A percentile compares a stretch with the other conserved stretches of the same genome.
These are phyloP conservation scores for Xylariaceae sp. DNA, from an alignment of 2,329 filamentous ascomycete genomes.

Conservation along the genomic window DNA sequence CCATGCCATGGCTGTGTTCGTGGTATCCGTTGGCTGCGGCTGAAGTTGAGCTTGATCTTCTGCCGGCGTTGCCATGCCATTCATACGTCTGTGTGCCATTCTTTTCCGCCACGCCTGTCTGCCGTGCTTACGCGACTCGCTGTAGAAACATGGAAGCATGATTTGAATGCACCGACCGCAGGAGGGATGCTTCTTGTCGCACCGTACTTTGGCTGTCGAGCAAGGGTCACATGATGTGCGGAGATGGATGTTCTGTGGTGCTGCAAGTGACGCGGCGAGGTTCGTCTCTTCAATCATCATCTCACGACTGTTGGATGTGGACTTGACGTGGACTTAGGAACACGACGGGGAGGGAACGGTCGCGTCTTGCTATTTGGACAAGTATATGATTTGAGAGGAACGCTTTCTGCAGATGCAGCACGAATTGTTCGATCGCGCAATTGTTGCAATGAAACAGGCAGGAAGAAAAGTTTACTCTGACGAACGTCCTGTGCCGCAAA, in stretches of 20 bases:
- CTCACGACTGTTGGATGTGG: too few species aligned
- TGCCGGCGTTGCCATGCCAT: neutral
- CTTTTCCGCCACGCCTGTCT: conserved; percentile 7
- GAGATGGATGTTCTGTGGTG: conserved; percentile 2
- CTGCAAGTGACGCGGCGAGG: too few species aligned
- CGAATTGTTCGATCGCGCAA: too few species aligned
- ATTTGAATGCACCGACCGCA: conserved; percentile 11
- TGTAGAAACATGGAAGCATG: conserved; percentile 11
- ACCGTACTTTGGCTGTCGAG: conserved; percentile 13
- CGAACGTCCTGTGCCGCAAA: too few species aligned
- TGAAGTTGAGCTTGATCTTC: neutral
- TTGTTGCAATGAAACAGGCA: too few species aligned
- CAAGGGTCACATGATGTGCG: conserved; percentile 13
- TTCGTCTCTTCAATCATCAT: too few species aligned
- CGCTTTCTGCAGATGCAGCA: too few species aligned
- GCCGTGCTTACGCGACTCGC: conserved; percentile 11
- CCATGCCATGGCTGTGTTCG: neutral
- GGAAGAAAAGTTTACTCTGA: too few species aligned
- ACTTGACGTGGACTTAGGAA: too few species aligned
- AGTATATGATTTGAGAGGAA: too few species aligned
- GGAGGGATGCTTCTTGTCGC: conserved; percentile 9
- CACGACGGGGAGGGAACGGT: too few species aligned
- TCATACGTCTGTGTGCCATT: neutral
- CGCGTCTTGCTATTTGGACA: too few species aligned
- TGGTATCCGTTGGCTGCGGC: neutral